Evolutionary conservation across 768 basidiomycete genomes (phyloP).

Genomic region (Coprinopsis marcescibilis): DNA sequence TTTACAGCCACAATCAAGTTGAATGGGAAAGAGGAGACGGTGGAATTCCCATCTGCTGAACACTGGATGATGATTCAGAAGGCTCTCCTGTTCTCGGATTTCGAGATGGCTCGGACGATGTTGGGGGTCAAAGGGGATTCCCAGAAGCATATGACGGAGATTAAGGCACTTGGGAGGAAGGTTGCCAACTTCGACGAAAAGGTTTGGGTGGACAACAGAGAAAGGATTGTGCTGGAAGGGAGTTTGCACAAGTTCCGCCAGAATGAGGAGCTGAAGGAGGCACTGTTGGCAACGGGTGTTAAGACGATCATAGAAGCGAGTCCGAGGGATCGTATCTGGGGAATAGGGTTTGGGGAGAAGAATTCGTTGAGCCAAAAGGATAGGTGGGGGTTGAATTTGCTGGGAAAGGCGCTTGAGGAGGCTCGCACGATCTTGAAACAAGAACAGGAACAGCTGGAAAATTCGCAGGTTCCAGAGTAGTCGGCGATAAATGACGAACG

Average conservation of each 20-base stretch:
- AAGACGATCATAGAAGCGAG: conserved; percentile 52
- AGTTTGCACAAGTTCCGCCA: conserved; percentile 51
- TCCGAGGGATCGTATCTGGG: conserved; percentile 59
- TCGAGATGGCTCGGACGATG: conserved; percentile 35
- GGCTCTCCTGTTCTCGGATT: conserved; percentile 49
- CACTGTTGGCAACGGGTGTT: conserved; percentile 42
- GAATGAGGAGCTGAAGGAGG: conserved; percentile 33
- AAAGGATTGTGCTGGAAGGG: conserved; percentile 47
- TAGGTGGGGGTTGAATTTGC: conserved; percentile 55
- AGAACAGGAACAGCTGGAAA: no score
- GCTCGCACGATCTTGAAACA: conserved; percentile 30
- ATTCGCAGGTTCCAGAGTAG: background rate
- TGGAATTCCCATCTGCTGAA: conserved; percentile 44
- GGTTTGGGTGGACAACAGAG: conserved; percentile 40
- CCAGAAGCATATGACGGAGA: conserved; percentile 30
- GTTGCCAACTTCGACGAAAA: conserved; percentile 44
- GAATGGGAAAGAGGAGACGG: conserved; percentile 22
- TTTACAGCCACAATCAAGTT: conserved; percentile 36
- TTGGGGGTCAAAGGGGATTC: conserved; percentile 27
- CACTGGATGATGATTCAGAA: conserved; percentile 70
- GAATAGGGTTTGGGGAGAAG: conserved; percentile 48
- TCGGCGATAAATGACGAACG: background rate
- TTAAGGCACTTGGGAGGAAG: conserved; percentile 50
- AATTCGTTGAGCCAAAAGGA: conserved; percentile 35
- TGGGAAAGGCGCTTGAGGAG: conserved; percentile 43